Conservation (phyloP, 805 yeast genomes). For the Yamadazyma endophytica region DNA sequence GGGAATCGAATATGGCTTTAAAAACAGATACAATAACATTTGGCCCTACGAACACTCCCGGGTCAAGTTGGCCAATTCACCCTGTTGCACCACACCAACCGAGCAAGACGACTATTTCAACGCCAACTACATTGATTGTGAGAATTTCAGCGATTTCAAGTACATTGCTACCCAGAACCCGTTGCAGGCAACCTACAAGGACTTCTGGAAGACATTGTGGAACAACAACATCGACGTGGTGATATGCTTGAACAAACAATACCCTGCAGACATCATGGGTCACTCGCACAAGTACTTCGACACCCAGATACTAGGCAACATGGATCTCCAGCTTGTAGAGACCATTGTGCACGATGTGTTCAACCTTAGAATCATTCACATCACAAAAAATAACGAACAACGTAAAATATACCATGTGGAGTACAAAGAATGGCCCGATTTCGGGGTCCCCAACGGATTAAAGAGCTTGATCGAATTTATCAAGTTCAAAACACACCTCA, state of each 20-base stretch:
- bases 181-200: conserved; percentile 35
- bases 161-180: conserved; percentile 48
- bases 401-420: conserved; percentile 34
- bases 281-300: conserved; percentile 15
- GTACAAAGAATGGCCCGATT: conserved; percentile 44
- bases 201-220: conserved; percentile 40
- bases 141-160: conserved; percentile 17
- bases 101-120: conserved; percentile 39
- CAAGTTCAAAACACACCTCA: conserved; percentile 25
- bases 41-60: conserved; percentile 50
- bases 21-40: conserved; percentile 42
- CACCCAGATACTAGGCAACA: conserved; percentile 14
- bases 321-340: conserved; percentile 7
- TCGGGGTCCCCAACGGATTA: conserved; percentile 36
- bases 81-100: conserved; percentile 4
- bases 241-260: conserved; percentile 31
- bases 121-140: conserved; percentile 37
- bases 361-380: conserved; percentile 12
- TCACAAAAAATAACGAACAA: conserved; percentile 10
- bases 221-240: conserved; percentile 30
- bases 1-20: conserved; percentile 43
- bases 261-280: conserved; percentile 14
- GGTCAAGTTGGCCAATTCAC: conserved; percentile 27
- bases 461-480: conserved; percentile 29
- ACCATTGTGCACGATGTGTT: conserved; percentile 12